Evolutionary conservation across 352 stramenopile genomes (phyloP).

Genomic region (Pythium brassicae): DNA sequence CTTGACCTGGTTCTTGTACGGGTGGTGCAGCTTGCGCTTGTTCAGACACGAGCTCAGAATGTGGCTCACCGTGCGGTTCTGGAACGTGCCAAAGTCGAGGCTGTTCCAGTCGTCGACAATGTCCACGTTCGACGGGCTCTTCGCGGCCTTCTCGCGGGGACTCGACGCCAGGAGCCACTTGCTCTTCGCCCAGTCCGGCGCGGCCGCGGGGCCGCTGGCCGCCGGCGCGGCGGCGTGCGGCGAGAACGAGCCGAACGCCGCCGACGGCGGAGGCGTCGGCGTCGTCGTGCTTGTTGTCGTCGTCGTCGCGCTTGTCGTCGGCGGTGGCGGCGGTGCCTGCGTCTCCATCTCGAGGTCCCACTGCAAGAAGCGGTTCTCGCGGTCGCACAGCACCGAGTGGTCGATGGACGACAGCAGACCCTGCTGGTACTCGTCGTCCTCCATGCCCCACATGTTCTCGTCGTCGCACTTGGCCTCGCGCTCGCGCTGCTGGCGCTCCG

Average conservation of each 20-base stretch:
- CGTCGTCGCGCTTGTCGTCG: slow-evolving; percentile 16
- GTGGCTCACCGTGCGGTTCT: slow-evolving; percentile 81
- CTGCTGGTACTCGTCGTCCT: slow-evolving; percentile 64
- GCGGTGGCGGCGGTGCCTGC: slow-evolving; percentile 27
- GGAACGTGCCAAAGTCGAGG: slow-evolving; percentile 75
- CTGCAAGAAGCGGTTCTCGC: slow-evolving; percentile 76
- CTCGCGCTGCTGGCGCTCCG: slow-evolving; percentile 9
- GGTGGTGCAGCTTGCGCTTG: slow-evolving; percentile 78
- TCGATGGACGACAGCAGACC: slow-evolving; percentile 75
- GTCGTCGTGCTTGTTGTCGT: slow-evolving; percentile 10
- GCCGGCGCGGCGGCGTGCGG: slow-evolving; percentile 6
- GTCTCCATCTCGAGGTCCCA: slow-evolving; percentile 66
- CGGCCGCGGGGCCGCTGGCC: slow-evolving; percentile 9
- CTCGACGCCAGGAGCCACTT: slow-evolving; percentile 49
- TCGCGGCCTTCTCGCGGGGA: slow-evolving; percentile 43
- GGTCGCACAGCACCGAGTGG: slow-evolving; percentile 73
- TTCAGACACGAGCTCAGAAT: slow-evolving; percentile 80
- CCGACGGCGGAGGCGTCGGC: slow-evolving; percentile 12
- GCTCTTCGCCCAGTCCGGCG: slow-evolving; percentile 16
- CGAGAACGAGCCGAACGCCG: slow-evolving; percentile 12
- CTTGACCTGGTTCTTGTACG: slow-evolving; percentile 84
- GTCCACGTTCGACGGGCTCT: slow-evolving; percentile 74
- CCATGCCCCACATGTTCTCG: slow-evolving; percentile 66
- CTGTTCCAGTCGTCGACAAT: slow-evolving; percentile 77
- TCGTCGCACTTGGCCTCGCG: slow-evolving; percentile 48